Base-by-base conservation (phyloP, 441 rosid genomes). In the Gossypium lobatum region DNA sequence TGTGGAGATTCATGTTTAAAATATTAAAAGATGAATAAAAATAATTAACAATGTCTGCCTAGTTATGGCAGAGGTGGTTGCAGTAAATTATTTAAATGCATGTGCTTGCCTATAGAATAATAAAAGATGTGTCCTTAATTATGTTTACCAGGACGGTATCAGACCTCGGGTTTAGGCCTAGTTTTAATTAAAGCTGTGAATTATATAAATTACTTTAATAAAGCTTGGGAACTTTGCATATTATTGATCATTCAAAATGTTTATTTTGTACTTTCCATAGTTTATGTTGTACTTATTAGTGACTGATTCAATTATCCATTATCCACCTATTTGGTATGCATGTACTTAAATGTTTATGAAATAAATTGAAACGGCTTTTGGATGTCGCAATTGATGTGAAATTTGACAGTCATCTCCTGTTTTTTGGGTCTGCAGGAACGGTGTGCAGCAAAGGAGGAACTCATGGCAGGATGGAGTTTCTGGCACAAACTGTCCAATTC, bases 391-490 rank as follows among this genome's bases (percentile, higher is more conserved):
- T 37, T n/a, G 37, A 42, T 60, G 57, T 42, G 46, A 58, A 55
- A 45, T 26, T 72, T 48, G 59, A 46, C 10, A 1, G 4, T 25
- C 42, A 50, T 10, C 39, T 45, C 42, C 13, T 61, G 16, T 58
- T 17, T 46, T 60, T 68, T 21, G 57, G 55, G 72, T 74, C 20
- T 55, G 72, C 69, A 87, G 91, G 93, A 83, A 85, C 59, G 93
- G 93, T 10, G 73, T 88, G 25, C 89, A 87, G 69, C 93, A 87
- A 60, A 83, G 89, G 73, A 84, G 81, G 79, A 88, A 88, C 54
- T 88, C 91, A 37, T 88, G 85, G 84, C 91, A 85, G 78, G 93
- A 88, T 58, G 93, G 91, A 74, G 91, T 88, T 0, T 23, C 50
- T 1, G 93, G 93, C 45, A 87, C 93, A 10, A 88, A 79, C 60